Percentiles rank a stretch among this genome's conserved stretches.
Conservation (phyloP, 495 filamentous ascomycete species). For the Bombardia bombarda region DNA sequence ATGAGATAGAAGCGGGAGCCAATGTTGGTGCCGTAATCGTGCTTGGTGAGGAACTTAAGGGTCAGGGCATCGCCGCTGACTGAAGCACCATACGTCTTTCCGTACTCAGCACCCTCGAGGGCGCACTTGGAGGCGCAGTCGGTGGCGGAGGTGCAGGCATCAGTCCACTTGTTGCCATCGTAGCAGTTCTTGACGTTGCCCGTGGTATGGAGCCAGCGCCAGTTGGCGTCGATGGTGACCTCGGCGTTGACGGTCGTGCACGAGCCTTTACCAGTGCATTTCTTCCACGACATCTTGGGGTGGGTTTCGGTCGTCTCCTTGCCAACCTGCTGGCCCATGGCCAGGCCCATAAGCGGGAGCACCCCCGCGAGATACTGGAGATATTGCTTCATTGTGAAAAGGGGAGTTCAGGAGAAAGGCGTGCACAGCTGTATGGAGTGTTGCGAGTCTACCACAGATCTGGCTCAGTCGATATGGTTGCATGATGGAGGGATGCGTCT, state of each 20-base stretch:
- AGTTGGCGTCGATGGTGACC: constrained; percentile 45
- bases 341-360: constrained; percentile 20
- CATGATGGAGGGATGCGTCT: neutral
- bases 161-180: constrained; percentile 44
- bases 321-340: constrained; percentile 46
- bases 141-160: constrained; percentile 29
- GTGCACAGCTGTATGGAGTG: neutral
- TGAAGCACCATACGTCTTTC: constrained; percentile 39
- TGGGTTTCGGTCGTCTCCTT: constrained; percentile 47
- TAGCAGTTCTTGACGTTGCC: constrained; percentile 38
- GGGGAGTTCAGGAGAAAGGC: neutral
- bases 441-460: neutral
- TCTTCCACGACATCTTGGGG: constrained; percentile 51
- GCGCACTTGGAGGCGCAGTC: constrained; percentile 42
- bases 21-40: constrained; percentile 45
- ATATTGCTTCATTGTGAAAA: constrained; percentile 19
- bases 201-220: constrained; percentile 42
- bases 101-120: constrained; percentile 41
- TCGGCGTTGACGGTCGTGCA: constrained; percentile 38
- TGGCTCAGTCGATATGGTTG: neutral
- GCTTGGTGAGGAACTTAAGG: constrained; percentile 51
- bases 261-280: constrained; percentile 43
- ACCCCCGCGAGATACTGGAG: constrained; percentile 25
- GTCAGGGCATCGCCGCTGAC: constrained; percentile 41
- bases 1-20: constrained; percentile 52